phyloP scores from a whole-genome alignment of 495 filamentous ascomycete species.

The Penicillium bovifimosum region DNA sequence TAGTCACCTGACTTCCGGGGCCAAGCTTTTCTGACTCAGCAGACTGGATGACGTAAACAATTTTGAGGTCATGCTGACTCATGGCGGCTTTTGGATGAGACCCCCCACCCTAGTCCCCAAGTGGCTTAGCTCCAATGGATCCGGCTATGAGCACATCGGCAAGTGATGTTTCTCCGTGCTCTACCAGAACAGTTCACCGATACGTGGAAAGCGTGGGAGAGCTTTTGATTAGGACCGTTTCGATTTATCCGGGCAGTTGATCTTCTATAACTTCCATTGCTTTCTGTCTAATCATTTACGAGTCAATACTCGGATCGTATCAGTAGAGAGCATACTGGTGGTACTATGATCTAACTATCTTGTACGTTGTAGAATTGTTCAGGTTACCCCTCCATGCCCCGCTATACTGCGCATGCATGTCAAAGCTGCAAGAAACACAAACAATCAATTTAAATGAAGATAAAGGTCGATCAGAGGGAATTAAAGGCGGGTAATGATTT shows the following conservation, averaged over 20 bases:
- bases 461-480: background rate
- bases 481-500: conserved; percentile 14
- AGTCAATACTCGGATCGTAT: background rate
- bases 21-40: conserved; percentile 6
- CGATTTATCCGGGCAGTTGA: background rate
- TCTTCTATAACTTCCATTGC: background rate
- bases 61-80: background rate
- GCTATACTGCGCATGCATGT: conserved; percentile 22
- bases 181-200: conserved; percentile 31
- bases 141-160: conserved; percentile 17
- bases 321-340: background rate
- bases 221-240: background rate
- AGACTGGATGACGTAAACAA: conserved; percentile 1
- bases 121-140: conserved; percentile 7
- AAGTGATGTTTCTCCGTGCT: conserved; percentile 26
- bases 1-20: background rate
- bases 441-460: background rate
- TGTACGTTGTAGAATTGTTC: background rate
- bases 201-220: conserved; percentile 12
- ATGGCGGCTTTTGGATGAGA: background rate
- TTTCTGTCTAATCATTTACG: background rate
- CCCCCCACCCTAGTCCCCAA: conserved; percentile 27
- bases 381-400: conserved; percentile 37
- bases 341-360: background rate
- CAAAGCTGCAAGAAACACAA: conserved; percentile 2